Evolutionary conservation across 768 basidiomycete genomes (phyloP).

Genomic region (Tylopilus rubrobrunneus): DNA sequence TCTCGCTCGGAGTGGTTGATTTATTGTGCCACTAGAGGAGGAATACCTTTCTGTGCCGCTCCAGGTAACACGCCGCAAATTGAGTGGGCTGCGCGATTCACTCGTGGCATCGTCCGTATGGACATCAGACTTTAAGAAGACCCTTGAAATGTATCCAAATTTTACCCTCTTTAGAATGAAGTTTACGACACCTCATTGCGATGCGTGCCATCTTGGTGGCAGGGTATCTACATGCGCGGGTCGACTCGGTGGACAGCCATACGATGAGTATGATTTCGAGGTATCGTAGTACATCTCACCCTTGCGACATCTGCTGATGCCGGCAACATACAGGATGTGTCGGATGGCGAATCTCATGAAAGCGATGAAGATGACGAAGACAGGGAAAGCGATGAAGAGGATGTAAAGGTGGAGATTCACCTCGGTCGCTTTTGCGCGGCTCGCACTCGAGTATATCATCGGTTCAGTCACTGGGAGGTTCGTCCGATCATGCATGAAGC

Average conservation of each 20-base stretch:
- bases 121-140: slow-evolving; percentile 62
- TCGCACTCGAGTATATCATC: slow-evolving; percentile 64
- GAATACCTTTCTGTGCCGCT: slow-evolving; percentile 76
- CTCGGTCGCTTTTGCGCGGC: slow-evolving; percentile 80
- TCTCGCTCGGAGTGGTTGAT: not conserved
- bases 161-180: slow-evolving; percentile 52
- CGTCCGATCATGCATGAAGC: slow-evolving; percentile 16
- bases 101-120: slow-evolving; percentile 84
- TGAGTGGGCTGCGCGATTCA: slow-evolving; percentile 67
- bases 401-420: slow-evolving; percentile 41
- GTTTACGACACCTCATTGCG: slow-evolving; percentile 62
- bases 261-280: slow-evolving; percentile 68
- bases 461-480: slow-evolving; percentile 84
- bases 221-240: slow-evolving; percentile 64
- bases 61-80: slow-evolving; percentile 60
- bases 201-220: slow-evolving; percentile 77
- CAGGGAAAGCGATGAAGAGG: not conserved
- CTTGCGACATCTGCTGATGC: slow-evolving; percentile 1
- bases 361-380: slow-evolving; percentile 14
- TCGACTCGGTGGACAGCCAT: slow-evolving; percentile 61
- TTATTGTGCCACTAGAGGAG: slow-evolving; percentile 37
- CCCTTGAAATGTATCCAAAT: slow-evolving; percentile 63
- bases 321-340: slow-evolving; percentile 10
- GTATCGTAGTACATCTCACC: slow-evolving; percentile 28
- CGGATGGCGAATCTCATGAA: slow-evolving; percentile 23